Base-by-base conservation (phyloP, 305 asterid species). In the Striga hermonthica region DNA sequence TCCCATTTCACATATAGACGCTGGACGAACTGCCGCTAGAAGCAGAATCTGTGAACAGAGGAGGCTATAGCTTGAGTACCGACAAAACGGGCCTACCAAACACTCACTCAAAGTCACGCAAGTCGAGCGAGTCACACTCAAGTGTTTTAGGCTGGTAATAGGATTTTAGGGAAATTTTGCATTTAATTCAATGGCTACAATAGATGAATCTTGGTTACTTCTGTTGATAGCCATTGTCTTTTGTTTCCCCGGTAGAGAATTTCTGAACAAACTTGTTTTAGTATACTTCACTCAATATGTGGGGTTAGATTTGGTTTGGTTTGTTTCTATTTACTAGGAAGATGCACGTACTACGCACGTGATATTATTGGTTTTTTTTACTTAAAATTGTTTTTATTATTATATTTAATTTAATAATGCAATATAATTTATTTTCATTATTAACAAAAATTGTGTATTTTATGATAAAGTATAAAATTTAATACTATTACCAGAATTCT, bases 1-100 rank as follows among this genome's bases (percentile, higher is more conserved):
- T 41, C 39, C 28, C 57, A 43, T 57, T 39, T 8, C 9, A 39
- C 61, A 6, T 74, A 66, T 63, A 86, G 98, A 86, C 95, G 15
- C 68, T 91, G 79, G 90, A 88, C 70, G 96, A 88, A 75, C 81
- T 91, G 64, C 96, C 97, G 38, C 87, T 86, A 52, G 97, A 88
- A 74, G 90, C 95, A 41, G 97, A 88, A 60, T 64, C 88, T 4
- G 82, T 86, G 14, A 95, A 86, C 75, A 91, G 91, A 74, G 97
- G 91, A 74, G 96, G 96, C 41, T 91, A 83, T 76, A 81, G 82
- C 76, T 35, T 77, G 72, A 76, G 67, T 64, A 69, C 76, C 7
- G 96, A 90, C 59, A 70, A 80, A 6, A 88, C 91, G 0, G 91
- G 97, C 71, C 80, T 90, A 45, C 97, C 96, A 22, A 85, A 75